phyloP scores from a whole-genome alignment of 2,329 filamentous ascomycete genomes.

The Akanthomyces dipterigenus region DNA sequence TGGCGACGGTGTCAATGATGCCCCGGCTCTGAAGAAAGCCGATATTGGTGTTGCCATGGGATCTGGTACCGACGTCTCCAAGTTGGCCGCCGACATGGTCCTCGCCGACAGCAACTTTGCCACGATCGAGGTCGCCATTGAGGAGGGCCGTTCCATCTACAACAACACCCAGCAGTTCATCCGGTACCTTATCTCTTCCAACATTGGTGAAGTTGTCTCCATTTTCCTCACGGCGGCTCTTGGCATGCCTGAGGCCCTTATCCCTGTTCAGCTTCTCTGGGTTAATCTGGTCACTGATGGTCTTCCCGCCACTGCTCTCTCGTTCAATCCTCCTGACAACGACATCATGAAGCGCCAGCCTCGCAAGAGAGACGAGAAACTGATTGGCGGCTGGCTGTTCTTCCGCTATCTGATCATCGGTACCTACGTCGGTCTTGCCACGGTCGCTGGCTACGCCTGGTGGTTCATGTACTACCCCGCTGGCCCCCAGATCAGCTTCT shows the following conservation, averaged over 20 bases:
- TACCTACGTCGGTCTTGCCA: slow-evolving; percentile 88
- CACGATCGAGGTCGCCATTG: slow-evolving; percentile 91
- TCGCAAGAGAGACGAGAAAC: slow-evolving; percentile 82
- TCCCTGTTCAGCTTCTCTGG: slow-evolving; percentile 96
- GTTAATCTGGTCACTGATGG: slow-evolving; percentile 98
- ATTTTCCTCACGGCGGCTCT: slow-evolving; percentile 96
- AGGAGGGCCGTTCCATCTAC: slow-evolving; percentile 97
- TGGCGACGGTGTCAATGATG: slow-evolving; percentile 97
- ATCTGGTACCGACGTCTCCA: slow-evolving; percentile 92
- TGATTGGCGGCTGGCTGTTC: slow-evolving; percentile 94
- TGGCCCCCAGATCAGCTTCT: slow-evolving; percentile 87
- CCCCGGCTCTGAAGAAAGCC: slow-evolving; percentile 93
- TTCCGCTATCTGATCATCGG: slow-evolving; percentile 96
- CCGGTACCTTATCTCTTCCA: slow-evolving; percentile 96
- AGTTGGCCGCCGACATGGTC: slow-evolving; percentile 96
- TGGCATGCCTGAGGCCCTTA: slow-evolving; percentile 95
- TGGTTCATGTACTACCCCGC: slow-evolving; percentile 96
- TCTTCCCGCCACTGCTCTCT: slow-evolving; percentile 89
- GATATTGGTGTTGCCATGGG: slow-evolving; percentile 99
- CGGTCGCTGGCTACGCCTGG: slow-evolving; percentile 97
- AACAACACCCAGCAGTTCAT: slow-evolving; percentile 99
- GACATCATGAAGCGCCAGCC: slow-evolving; percentile 95
- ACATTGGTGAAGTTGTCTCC: slow-evolving; percentile 97
- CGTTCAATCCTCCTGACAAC: slow-evolving; percentile 97
- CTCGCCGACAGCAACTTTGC: slow-evolving; percentile 98